Evolutionary conservation across 805 yeast species (phyloP).

Genomic region (Cyberlindnera galapagoensis): DNA sequence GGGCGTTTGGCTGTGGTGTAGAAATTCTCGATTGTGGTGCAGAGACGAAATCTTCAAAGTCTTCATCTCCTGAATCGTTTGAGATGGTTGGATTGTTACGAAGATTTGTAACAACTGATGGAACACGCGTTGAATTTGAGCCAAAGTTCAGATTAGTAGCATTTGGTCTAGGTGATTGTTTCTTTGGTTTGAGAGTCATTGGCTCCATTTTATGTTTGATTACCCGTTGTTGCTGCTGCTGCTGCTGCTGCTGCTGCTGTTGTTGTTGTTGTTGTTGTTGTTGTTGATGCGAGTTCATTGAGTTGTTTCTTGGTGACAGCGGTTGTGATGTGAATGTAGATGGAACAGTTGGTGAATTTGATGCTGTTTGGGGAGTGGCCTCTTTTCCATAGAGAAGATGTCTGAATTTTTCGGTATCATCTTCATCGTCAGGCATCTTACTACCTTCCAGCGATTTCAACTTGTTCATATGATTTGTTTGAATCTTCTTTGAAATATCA

Average conservation of each 20-base stretch:
- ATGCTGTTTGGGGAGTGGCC: constrained; percentile 4
- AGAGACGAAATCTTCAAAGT: constrained; percentile 26
- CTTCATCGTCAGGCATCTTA: constrained; percentile 19
- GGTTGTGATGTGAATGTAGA: constrained; percentile 10
- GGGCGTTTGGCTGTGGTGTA: neutral
- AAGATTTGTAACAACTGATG: constrained; percentile 12
- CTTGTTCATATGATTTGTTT: constrained; percentile 32
- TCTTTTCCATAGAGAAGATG: constrained; percentile 15
- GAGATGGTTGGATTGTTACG: constrained; percentile 7
- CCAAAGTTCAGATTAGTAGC: constrained; percentile 11
- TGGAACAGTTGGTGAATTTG: constrained; percentile 6
- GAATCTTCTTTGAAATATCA: constrained; percentile 37
- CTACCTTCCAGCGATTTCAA: constrained; percentile 23
- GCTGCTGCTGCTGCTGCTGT: constrained; percentile 3
- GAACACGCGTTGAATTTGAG: constrained; percentile 9
- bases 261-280: constrained; percentile 5
- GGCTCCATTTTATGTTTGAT: constrained; percentile 17
- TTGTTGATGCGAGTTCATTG: no score
- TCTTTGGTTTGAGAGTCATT: constrained; percentile 15
- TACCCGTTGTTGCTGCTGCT: constrained; percentile 1
- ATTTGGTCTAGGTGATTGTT: neutral
- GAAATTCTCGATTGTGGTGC: constrained; percentile 23
- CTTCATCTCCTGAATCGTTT: constrained; percentile 16
- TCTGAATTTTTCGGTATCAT: constrained; percentile 20
- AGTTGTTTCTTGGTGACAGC: constrained; percentile 14